Percentiles rank a stretch among this genome's conserved stretches.
Conservation (phyloP, 129 eudicot genomes). For the Flaveria robusta region DNA sequence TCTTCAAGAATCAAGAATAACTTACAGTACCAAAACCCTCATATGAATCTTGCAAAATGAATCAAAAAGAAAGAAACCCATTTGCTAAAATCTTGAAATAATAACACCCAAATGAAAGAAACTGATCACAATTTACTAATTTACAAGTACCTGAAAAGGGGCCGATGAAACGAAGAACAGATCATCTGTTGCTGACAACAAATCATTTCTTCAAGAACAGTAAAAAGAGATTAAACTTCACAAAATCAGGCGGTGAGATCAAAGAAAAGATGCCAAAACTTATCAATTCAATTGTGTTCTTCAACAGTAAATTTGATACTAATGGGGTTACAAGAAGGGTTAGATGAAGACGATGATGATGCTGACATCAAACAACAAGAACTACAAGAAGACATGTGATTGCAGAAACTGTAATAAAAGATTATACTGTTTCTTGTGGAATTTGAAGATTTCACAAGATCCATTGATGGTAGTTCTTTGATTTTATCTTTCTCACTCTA, state of each 20-base stretch:
- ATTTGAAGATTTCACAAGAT: background rate
- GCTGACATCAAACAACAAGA: background rate
- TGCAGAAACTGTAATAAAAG: background rate
- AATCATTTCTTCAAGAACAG: background rate
- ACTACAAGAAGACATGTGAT: background rate
- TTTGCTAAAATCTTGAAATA: background rate
- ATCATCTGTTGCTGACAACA: too few relatives aligned
- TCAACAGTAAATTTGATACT: background rate
- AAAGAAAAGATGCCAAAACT: background rate
- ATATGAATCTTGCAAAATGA: background rate
- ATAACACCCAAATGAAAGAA: background rate
- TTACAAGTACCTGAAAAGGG: background rate
- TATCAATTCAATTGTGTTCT: background rate
- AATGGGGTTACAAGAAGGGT: background rate
- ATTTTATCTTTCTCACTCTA: background rate
- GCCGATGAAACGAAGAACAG: too few relatives aligned
- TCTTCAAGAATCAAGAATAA: background rate
- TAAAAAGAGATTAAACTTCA: too few relatives aligned
- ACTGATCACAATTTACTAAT: too few relatives aligned
- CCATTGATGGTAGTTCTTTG: background rate
- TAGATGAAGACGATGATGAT: background rate
- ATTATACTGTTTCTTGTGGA: background rate
- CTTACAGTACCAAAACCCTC: constrained; percentile 17
- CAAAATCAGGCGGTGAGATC: background rate
- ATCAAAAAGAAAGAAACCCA: background rate